Conservation (phyloP, 2,329 filamentous ascomycete species). For the Fusarium acutatum region DNA sequence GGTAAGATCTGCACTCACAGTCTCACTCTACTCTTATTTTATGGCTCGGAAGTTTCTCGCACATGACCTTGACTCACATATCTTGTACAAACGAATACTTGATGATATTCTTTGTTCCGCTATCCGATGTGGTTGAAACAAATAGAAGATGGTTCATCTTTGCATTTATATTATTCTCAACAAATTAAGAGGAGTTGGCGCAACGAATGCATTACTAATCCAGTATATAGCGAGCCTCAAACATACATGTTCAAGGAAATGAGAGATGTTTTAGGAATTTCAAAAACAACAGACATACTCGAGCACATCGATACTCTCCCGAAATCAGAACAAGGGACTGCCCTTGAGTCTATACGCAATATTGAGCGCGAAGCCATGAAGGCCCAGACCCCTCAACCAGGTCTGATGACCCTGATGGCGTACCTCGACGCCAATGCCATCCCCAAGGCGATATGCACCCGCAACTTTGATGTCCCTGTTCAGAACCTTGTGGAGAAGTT, state of each 20-base stretch:
- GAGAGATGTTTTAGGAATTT: conserved; percentile 77
- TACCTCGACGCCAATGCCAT: conserved; percentile 76
- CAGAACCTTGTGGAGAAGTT: conserved; percentile 79
- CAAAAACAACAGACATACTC: conserved; percentile 81
- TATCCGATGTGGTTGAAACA: neutral
- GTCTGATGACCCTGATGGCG: conserved; percentile 79
- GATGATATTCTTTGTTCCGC: neutral
- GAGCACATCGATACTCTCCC: conserved; percentile 84
- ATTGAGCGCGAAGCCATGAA: conserved; percentile 87
- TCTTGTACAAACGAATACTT: conserved; percentile 16
- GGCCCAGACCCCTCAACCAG: conserved; percentile 81
- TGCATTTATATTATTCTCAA: neutral
- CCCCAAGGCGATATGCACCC: conserved; percentile 87
- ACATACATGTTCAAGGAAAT: conserved; percentile 96
- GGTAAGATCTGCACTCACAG: conserved; percentile 62
- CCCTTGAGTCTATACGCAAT: conserved; percentile 76
- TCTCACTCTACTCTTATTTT: neutral
- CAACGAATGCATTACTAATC: conserved; percentile 1
- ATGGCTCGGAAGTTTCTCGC: neutral
- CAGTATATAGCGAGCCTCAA: conserved; percentile 75
- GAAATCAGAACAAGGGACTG: conserved; percentile 63
- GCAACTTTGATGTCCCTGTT: conserved; percentile 89
- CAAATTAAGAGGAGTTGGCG: neutral
- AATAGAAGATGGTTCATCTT: neutral
- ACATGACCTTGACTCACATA: neutral